A percentile compares a stretch with the other conserved stretches of the same genome.
Conservation (phyloP, 2,329 filamentous ascomycete genomes). For the Penicillium sp. region DNA sequence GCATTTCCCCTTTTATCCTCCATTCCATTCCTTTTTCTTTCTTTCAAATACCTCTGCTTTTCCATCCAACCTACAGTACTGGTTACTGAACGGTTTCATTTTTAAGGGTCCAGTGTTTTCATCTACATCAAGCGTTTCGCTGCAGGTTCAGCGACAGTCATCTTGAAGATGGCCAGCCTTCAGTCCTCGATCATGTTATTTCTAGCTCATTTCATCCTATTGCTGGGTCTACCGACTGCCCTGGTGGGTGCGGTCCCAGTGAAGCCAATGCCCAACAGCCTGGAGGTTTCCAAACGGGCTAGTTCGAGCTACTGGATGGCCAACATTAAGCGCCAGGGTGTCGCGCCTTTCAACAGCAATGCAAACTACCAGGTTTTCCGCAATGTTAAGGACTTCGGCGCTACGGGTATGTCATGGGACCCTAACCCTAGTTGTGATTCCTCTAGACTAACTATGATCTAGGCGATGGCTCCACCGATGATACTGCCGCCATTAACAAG, state of each 20-base stretch:
- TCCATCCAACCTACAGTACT: constrained; percentile 16
- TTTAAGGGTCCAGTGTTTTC: constrained; percentile 7
- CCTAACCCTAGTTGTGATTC: too few relatives aligned
- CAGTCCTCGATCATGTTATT: constrained; percentile 28
- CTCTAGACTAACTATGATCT: constrained; percentile 30
- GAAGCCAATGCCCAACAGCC: constrained; percentile 1
- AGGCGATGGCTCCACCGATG: constrained; percentile 70
- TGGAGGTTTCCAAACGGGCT: constrained; percentile 14
- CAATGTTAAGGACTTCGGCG: constrained; percentile 75
- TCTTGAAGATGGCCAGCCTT: constrained; percentile 27
- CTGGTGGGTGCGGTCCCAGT: constrained; percentile 35
- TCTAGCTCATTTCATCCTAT: constrained; percentile 32
- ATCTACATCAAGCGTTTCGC: constrained; percentile 11
- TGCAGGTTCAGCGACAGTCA: constrained; percentile 32
- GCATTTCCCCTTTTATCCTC: not conserved
- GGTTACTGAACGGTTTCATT: constrained; percentile 29
- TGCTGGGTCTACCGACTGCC: constrained; percentile 29
- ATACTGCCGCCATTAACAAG: constrained; percentile 83
- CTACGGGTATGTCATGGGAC: constrained; percentile 58
- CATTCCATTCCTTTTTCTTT: constrained; percentile 8
- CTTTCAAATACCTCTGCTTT: not conserved
- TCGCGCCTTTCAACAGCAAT: constrained; percentile 60
- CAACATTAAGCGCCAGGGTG: constrained; percentile 67
- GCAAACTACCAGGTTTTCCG: constrained; percentile 69
- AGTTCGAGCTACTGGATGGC: constrained; percentile 68